phyloP scores from a whole-genome alignment of 306 rosid species.

The Cucurbita pepo region DNA sequence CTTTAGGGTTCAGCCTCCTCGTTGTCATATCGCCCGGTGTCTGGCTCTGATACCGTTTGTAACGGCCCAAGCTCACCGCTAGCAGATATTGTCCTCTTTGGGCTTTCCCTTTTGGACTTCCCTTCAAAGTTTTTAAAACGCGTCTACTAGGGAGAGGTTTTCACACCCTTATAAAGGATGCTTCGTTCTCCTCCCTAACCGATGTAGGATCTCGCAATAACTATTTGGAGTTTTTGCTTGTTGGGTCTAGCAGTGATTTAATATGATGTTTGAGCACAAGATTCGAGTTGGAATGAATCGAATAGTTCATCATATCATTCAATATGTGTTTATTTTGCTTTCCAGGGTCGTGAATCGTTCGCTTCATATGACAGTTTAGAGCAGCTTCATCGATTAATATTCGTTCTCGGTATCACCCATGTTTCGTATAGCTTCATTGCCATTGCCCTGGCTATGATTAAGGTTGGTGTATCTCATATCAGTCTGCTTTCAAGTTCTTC shows the following conservation, averaged over 20 bases:
- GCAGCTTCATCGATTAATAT: conserved; percentile 79
- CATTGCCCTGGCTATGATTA: conserved; percentile 63
- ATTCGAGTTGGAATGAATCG: background rate
- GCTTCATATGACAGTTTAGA: conserved; percentile 80
- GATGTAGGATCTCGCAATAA: background rate
- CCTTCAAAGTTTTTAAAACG: no score
- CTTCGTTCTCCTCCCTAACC: no score
- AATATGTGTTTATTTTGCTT: conserved; percentile 8
- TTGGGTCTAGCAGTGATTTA: background rate
- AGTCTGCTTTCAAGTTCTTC: background rate
- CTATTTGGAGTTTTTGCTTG: background rate
- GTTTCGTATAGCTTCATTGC: conserved; percentile 64
- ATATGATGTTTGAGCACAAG: background rate
- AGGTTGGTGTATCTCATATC: conserved; percentile 31
- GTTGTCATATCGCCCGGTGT: no score
- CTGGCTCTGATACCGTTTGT: no score
- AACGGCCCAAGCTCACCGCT: no score
- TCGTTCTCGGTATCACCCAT: conserved; percentile 78
- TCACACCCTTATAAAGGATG: no score
- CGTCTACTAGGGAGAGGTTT: no score
- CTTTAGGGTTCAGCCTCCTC: no score
- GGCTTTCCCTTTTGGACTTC: no score
- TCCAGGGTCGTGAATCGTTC: conserved; percentile 73
- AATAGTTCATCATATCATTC: background rate
- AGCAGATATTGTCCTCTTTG: no score